Evolutionary conservation across 2,329 filamentous ascomycete genomes (phyloP), one percentile per base, ranked within the genome.

Genomic region (Herpotrichia juniperi): DNA sequence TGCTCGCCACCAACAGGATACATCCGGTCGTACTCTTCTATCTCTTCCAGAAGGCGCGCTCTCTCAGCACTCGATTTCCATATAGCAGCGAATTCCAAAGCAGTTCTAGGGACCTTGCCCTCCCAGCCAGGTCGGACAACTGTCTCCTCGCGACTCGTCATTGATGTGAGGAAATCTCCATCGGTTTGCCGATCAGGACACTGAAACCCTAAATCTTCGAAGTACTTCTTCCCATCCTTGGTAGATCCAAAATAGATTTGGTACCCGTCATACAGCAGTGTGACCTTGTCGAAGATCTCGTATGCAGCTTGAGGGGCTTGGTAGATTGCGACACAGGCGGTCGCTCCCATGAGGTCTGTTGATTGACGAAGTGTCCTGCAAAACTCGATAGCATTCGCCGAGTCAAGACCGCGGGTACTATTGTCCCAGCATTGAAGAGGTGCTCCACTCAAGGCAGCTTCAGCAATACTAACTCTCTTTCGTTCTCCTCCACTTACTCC

Each of bases 261-360:
- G 0, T 86, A 81, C 1, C 88, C 90, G 65, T 91, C 87, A 63
- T 91, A 91, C 0, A 92, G 74, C 0, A 93, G 85, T 0, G 85
- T 79, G 0, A 83, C 86, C 63, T 89, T 89, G 68, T 89, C 86
- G 56, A 88, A 87, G 1, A 83, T 34, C 70, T 89, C 84, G 63
- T 89, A 90, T 32, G 87, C 87, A 24, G 81, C 75, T 61, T 89
- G 84, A 21, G 83, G 82, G 1, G 87, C 82, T 72, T 90, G 87
- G 72, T 90, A 90, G n/a, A 68, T 61, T 2, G 64, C 53, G 4
- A 70, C 66, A 11, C 53, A 54, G 17, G 85, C 82, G 3, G 79
- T 76, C 2, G 73, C 74, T 5, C 80, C 78, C 8, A 73, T 72
- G 10, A 84, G 66, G 46, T 83, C 77, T 9, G 81, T 74, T 2